Percentiles rank a stretch among this genome's conserved stretches.
phyloP scores from a whole-genome alignment of 148 eudicot genomes.

The Dianthus caryophyllus region DNA sequence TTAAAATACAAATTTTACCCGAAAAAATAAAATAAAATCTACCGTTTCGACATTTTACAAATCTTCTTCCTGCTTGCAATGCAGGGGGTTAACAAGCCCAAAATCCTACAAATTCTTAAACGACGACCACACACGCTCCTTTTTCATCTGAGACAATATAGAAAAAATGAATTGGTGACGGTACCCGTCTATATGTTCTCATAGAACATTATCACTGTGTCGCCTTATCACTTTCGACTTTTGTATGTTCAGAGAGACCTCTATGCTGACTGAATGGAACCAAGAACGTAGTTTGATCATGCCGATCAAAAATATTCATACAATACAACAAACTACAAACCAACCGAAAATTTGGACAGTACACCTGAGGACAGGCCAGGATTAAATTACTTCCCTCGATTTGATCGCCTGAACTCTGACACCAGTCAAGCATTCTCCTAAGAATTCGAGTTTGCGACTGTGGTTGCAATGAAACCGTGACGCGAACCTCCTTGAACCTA shows the following conservation, averaged over 20 bases:
- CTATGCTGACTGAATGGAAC: too few species aligned
- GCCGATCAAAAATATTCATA: conserved; percentile 8
- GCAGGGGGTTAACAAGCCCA: neutral
- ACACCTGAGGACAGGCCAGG: neutral
- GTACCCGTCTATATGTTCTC: too few species aligned
- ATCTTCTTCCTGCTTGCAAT: neutral
- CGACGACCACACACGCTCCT: neutral
- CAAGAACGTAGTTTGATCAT: conserved; percentile 6
- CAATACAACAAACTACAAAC: conserved; percentile 16
- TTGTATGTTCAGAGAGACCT: too few species aligned
- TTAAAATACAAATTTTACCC: neutral
- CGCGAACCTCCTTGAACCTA: neutral
- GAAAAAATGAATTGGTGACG: too few species aligned
- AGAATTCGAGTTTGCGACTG: neutral
- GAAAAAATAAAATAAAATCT: neutral
- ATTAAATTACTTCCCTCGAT: neutral
- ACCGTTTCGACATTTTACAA: conserved; percentile 8
- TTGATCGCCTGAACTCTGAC: neutral
- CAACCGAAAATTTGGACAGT: neutral
- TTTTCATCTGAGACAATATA: too few species aligned
- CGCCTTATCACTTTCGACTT: too few species aligned
- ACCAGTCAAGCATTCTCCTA: neutral
- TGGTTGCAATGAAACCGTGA: neutral
- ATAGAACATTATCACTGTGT: too few species aligned
- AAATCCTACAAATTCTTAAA: neutral